phyloP scores from a whole-genome alignment of 805 yeast genomes.

The Candida krabiensis region DNA sequence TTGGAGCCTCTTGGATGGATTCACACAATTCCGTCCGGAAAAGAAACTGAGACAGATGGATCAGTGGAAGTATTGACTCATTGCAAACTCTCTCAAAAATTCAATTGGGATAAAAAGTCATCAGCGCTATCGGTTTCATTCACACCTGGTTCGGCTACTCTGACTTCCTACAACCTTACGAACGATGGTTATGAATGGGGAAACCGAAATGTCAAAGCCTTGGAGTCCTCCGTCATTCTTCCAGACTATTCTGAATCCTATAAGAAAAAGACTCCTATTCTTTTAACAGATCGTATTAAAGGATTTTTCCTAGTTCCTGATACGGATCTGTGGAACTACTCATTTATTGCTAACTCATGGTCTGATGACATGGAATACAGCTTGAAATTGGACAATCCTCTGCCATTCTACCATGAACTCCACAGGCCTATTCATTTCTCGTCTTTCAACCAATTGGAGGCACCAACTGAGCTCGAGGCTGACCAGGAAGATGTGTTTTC shows the following conservation, averaged over 20 bases:
- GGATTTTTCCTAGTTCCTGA: conserved; percentile 89
- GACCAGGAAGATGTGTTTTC: conserved; percentile 66
- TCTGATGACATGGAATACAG: conserved; percentile 57
- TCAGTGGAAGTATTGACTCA: conserved; percentile 72
- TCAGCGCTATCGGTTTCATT: conserved; percentile 67
- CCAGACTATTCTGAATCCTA: conserved; percentile 65
- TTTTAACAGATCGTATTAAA: conserved; percentile 69
- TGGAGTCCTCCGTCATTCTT: conserved; percentile 61
- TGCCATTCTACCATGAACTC: conserved; percentile 76
- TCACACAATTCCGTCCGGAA: conserved; percentile 79
- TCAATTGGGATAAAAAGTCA: conserved; percentile 42
- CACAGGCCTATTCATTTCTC: conserved; percentile 90
- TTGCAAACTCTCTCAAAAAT: conserved; percentile 39
- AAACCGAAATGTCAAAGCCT: conserved; percentile 50
- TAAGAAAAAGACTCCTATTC: conserved; percentile 62
- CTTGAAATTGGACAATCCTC: conserved; percentile 75
- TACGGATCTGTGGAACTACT: conserved; percentile 84
- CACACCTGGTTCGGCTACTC: conserved; percentile 81
- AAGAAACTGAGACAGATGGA: conserved; percentile 49
- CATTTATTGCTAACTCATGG: conserved; percentile 87
- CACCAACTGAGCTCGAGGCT: conserved; percentile 53
- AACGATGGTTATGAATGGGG: conserved; percentile 84
- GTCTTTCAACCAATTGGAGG: conserved; percentile 67
- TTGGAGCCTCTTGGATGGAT: conserved; percentile 89
- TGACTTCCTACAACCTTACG: conserved; percentile 62